Base-by-base conservation (phyloP, 225 moss, liverwort and hornwort genomes). In the Pleurozium schreberi region DNA sequence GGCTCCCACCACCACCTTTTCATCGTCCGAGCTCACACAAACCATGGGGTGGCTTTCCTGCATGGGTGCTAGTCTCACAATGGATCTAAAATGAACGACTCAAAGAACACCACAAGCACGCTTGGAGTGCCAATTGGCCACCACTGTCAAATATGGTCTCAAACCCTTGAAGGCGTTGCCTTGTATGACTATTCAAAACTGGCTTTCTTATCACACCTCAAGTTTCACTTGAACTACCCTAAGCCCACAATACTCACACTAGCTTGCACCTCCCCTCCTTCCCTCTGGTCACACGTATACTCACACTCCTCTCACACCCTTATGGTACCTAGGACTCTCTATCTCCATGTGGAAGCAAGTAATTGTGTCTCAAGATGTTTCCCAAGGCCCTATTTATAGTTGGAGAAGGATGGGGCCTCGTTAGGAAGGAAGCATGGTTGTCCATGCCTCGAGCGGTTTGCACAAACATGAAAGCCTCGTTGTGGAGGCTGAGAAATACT, bases 21-120 rank as follows among this genome's bases (percentile, higher is more conserved):
- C 22, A 5, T 52, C 5, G 1, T 76, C 1, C 1, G 0, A 34
- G 14, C 2, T 8, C 5, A 4, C 0, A 0, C 14, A 52, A 76
- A 52, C 4, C 4, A 13, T 75, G 0, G 7, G 52, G 13, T 50
- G 34, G 34, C 14, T 76, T 34, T 22, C 36, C 0, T 34, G 52
- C 5, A 52, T 52, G 8, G 33, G 13, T 52, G 21, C 3, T 3
- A 22, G 14, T 5, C 5, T 52, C 22, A 52, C 45, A 34, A 52
- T 0, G 2, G 4, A 22, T 22, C 22, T 8, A 34, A 6, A 76
- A 50, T 1, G 2, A 36, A 52, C 5, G 8, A 21, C 9, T 76
- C 21, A 52, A 52, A 2, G 5, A 36, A 14, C 14, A 34, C 8
- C 1, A 0, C 22, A 14, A 52, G 4, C 1, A 36, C 8, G 22